A percentile compares a stretch with the other conserved stretches of the same genome.
These are phyloP conservation scores for Verbena officinalis DNA, from an alignment of 257 asterid species.

Conservation along the genomic window DNA sequence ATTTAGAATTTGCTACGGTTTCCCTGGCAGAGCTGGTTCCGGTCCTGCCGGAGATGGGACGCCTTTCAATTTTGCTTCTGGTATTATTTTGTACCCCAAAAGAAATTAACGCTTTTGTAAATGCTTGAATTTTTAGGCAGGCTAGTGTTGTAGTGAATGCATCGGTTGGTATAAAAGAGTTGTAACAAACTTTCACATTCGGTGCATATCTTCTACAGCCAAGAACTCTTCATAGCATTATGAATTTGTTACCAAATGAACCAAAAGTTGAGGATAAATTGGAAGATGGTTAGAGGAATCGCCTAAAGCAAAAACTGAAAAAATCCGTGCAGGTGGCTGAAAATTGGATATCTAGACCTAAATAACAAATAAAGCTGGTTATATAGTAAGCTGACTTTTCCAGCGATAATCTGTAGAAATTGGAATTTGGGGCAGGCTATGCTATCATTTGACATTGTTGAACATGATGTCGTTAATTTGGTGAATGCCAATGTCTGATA, in stretches of 20 bases:
- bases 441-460: constrained; percentile 37
- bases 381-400: not conserved
- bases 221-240: not conserved
- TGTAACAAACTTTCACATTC: not conserved
- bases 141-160: not conserved
- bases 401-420: not conserved
- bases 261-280: not conserved
- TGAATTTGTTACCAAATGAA: not conserved
- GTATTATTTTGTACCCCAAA: too few relatives aligned
- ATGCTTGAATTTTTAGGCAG: not conserved
- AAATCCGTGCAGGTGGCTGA: not conserved
- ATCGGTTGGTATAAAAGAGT: not conserved
- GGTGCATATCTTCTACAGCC: not conserved
- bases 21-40: not conserved
- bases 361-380: not conserved
- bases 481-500: constrained; percentile 67
- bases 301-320: not conserved
- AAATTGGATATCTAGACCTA: not conserved
- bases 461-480: constrained; percentile 75
- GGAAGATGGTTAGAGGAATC: not conserved
- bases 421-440: not conserved
- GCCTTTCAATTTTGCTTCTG: not conserved
- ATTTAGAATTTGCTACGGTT: not conserved
- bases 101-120: not conserved
- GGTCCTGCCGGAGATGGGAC: not conserved